Evolutionary conservation across 768 basidiomycete genomes (phyloP).

Genomic region (Fomitopsis serialis): DNA sequence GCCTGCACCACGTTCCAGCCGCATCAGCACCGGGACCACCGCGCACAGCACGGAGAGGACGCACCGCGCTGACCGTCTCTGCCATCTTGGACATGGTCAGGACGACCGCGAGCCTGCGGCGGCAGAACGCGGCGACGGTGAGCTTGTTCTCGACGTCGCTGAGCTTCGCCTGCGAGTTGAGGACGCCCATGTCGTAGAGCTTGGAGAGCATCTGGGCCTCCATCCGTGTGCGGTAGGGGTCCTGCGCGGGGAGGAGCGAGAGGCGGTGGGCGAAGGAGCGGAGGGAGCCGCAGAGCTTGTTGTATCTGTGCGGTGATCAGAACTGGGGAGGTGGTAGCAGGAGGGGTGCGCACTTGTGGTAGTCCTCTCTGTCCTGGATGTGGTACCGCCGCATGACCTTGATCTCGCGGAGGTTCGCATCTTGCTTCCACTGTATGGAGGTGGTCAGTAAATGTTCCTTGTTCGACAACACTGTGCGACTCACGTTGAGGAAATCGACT

Average conservation of each 20-base stretch:
- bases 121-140: constrained; percentile 91
- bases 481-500: constrained; percentile 92
- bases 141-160: constrained; percentile 93
- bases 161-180: constrained; percentile 82
- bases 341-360: constrained; percentile 62
- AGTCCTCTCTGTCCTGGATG: constrained; percentile 90
- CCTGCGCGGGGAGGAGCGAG: constrained; percentile 81
- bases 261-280: constrained; percentile 83
- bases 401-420: constrained; percentile 85
- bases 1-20: constrained; percentile 47
- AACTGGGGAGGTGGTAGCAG: constrained; percentile 1
- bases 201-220: constrained; percentile 87
- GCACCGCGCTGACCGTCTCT: constrained; percentile 87
- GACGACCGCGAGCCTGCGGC: constrained; percentile 87
- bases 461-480: constrained; percentile 18
- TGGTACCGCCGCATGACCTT: constrained; percentile 95
- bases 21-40: neutral
- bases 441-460: neutral
- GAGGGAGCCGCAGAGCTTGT: constrained; percentile 87
- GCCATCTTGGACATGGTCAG: constrained; percentile 93
- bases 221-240: constrained; percentile 82
- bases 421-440: constrained; percentile 83
- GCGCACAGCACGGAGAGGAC: constrained; percentile 26
- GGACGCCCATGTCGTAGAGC: constrained; percentile 94
- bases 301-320: constrained; percentile 52